These are phyloP conservation scores for Citrus inodora DNA, from an alignment of 345 rosid genomes.

Conservation along the genomic window DNA sequence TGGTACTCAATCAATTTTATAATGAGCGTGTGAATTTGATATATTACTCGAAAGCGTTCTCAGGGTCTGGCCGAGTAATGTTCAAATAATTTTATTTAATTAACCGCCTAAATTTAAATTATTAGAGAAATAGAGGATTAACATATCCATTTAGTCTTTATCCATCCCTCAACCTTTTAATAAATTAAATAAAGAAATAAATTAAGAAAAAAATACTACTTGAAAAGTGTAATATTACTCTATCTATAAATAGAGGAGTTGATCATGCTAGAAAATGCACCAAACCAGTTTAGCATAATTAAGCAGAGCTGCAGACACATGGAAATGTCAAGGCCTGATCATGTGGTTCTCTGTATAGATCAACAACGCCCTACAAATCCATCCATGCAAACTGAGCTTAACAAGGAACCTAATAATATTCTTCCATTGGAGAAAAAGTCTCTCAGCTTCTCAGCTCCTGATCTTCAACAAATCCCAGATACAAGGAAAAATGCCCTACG, in stretches of 20 bases:
- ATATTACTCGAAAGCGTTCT: too few species aligned
- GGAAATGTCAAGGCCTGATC: slow-evolving; percentile 14
- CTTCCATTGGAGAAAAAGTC: neutral
- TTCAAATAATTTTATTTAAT: too few species aligned
- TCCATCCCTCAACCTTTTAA: too few species aligned
- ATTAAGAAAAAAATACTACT: too few species aligned
- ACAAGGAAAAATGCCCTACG: slow-evolving; percentile 14
- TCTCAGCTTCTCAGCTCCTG: neutral
- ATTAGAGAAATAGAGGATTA: too few species aligned
- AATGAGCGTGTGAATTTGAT: too few species aligned
- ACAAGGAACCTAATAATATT: neutral
- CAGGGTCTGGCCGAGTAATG: too few species aligned
- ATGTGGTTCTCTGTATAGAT: slow-evolving; percentile 26
- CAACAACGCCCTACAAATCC: slow-evolving; percentile 14
- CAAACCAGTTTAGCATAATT: neutral
- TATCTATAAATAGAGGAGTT: neutral
- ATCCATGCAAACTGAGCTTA: neutral
- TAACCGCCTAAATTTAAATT: too few species aligned
- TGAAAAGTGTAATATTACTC: neutral
- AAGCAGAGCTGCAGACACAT: neutral
- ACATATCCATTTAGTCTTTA: too few species aligned
- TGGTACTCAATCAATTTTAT: too few species aligned
- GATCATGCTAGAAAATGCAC: neutral
- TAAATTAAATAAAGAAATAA: too few species aligned
- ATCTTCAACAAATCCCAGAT: slow-evolving; percentile 6